Conservation (phyloP, 345 rosid species). For the Syzygium aqueum region DNA sequence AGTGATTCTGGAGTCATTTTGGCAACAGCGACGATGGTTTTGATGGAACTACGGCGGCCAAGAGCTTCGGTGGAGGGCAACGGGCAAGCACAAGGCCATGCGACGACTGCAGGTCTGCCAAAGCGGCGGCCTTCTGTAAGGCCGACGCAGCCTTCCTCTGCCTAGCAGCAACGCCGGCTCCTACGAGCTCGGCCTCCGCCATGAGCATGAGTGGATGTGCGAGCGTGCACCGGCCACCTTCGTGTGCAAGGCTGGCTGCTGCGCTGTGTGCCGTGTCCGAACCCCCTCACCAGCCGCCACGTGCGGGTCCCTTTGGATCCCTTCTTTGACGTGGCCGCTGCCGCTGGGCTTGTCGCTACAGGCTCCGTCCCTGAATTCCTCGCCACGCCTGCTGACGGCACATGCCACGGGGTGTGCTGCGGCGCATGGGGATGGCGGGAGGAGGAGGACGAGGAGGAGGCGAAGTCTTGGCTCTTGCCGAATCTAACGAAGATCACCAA, state of each 20-base stretch:
- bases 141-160: conserved; percentile 29
- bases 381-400: background rate
- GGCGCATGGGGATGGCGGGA: background rate
- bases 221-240: conserved; percentile 38
- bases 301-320: conserved; percentile 30
- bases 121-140: conserved; percentile 19
- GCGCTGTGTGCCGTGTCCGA: conserved; percentile 30
- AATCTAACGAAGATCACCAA: background rate
- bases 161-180: conserved; percentile 18
- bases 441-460: background rate
- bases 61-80: background rate
- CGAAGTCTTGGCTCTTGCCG: conserved; percentile 15
- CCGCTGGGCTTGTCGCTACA: conserved; percentile 5
- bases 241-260: conserved; percentile 39
- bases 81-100: conserved; percentile 13
- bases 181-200: conserved; percentile 17
- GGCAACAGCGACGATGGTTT: background rate
- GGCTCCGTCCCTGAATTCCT: conserved; percentile 4
- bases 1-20: background rate
- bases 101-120: conserved; percentile 22
- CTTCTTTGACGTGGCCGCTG: conserved; percentile 12
- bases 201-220: conserved; percentile 30
- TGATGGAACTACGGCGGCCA: background rate
- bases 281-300: conserved; percentile 34
- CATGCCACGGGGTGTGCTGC: background rate